These are phyloP conservation scores for Lachnum nothofagi DNA, from an alignment of 2,329 filamentous ascomycete genomes.

Conservation along the genomic window DNA sequence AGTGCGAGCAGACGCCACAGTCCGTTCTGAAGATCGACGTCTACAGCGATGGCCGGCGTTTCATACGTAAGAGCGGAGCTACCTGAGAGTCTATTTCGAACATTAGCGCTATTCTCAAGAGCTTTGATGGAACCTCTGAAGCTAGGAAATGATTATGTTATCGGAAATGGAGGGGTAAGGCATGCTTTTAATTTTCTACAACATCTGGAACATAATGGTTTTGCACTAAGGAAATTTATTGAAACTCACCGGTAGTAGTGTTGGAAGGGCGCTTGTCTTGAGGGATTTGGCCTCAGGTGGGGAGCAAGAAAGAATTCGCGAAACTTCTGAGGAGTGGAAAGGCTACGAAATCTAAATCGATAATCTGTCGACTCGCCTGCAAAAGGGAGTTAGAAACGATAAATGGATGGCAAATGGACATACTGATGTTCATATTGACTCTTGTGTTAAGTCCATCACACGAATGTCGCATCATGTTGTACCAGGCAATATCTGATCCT, in stretches of 20 bases:
- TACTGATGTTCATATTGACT: constrained; percentile 13
- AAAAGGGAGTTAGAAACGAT: background rate
- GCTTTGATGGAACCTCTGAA: no score
- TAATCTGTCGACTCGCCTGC: background rate
- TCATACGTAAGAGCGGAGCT: no score
- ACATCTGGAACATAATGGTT: no score
- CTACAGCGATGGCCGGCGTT: constrained; percentile 6
- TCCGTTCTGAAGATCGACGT: constrained; percentile 12
- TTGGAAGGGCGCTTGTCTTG: constrained; percentile 7
- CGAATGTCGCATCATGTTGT: constrained; percentile 20
- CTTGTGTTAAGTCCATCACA: constrained; percentile 18
- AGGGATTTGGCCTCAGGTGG: background rate
- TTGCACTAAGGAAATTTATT: no score
- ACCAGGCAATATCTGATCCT: constrained; percentile 14
- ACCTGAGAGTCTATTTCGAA: no score
- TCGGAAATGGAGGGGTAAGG: no score
- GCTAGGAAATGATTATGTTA: no score
- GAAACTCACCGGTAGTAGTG: constrained; percentile 11
- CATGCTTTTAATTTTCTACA: no score
- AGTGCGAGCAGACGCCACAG: constrained; percentile 10
- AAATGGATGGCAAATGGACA: background rate
- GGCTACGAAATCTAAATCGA: background rate
- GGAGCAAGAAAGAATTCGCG: constrained; percentile 8
- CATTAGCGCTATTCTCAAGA: no score
- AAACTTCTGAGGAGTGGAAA: background rate